A percentile compares a stretch with the other conserved stretches of the same genome.
Evolutionary conservation across 176 grass and related monocot genomes (phyloP).

Genomic region (Avena eriantha): DNA sequence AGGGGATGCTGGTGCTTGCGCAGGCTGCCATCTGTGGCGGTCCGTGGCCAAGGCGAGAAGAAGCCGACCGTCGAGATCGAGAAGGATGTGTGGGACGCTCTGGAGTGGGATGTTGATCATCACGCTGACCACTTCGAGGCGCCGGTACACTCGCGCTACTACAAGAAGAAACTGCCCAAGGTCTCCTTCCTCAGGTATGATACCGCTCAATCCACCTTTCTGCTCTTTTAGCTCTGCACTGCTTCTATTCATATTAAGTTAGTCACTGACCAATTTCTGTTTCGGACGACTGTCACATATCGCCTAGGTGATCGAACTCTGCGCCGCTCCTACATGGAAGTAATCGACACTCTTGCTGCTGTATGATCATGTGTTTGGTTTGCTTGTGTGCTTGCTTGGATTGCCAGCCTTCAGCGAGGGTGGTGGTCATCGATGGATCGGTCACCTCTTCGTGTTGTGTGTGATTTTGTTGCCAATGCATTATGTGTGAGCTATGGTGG

Average conservation of each 20-base stretch:
- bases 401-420: background rate
- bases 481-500: background rate
- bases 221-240: background rate
- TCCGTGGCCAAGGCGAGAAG: background rate
- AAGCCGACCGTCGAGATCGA: slow-evolving; percentile 1
- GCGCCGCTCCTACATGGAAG: background rate
- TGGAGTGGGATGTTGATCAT: slow-evolving; percentile 22
- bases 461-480: background rate
- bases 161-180: slow-evolving; percentile 13
- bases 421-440: no score
- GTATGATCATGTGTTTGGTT: background rate
- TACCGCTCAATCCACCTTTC: background rate
- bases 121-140: background rate
- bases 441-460: background rate
- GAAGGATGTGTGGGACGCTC: slow-evolving; percentile 14
- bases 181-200: slow-evolving; percentile 16
- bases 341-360: background rate
- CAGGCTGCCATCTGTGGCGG: no score
- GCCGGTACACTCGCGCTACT: slow-evolving; percentile 4
- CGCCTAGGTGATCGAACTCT: background rate
- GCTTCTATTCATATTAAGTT: background rate
- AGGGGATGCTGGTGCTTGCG: no score
- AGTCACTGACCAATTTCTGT: background rate
- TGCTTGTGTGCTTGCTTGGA: background rate
- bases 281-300: background rate